A percentile compares a stretch with the other conserved stretches of the same genome.
Evolutionary conservation across 176 grass and related monocot genomes (phyloP).

Genomic region (Panicum miliaceum): DNA sequence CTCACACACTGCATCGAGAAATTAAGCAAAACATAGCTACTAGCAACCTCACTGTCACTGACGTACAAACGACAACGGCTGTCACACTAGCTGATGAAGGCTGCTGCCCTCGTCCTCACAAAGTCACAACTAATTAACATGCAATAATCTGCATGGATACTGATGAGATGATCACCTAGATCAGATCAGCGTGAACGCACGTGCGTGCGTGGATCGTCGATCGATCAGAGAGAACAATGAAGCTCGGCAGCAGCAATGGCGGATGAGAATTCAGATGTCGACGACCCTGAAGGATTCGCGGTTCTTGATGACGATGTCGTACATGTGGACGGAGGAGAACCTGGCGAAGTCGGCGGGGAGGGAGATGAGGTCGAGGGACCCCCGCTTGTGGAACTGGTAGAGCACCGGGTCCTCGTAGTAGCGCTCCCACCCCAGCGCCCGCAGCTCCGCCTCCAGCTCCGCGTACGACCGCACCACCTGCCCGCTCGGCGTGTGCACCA

Average conservation of each 20-base stretch:
- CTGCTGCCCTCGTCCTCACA: not conserved
- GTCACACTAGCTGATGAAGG: not conserved
- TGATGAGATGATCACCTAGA: not conserved
- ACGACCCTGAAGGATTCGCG: slow-evolving; percentile 75
- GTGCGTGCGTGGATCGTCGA: not conserved
- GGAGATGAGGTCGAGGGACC: slow-evolving; percentile 78
- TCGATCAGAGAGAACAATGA: not conserved
- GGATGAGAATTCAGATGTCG: slow-evolving; percentile 21
- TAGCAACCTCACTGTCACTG: not conserved
- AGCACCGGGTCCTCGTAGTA: slow-evolving; percentile 77
- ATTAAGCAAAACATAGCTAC: not conserved
- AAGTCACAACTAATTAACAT: not conserved
- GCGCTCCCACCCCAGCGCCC: slow-evolving; percentile 80
- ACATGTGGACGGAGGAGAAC: slow-evolving; percentile 93
- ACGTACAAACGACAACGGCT: not conserved
- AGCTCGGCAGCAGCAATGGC: not conserved
- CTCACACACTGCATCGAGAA: not conserved
- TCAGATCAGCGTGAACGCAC: not conserved
- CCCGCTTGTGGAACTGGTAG: slow-evolving; percentile 87
- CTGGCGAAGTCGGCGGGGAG: slow-evolving; percentile 73
- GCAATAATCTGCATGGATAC: not conserved
- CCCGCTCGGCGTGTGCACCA: slow-evolving; percentile 67
- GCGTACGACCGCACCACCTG: slow-evolving; percentile 75
- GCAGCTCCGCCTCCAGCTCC: slow-evolving; percentile 64
- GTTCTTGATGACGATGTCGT: slow-evolving; percentile 91